Conservation (phyloP, 73 alveolate species). For the Paramecium primaurelia region DNA sequence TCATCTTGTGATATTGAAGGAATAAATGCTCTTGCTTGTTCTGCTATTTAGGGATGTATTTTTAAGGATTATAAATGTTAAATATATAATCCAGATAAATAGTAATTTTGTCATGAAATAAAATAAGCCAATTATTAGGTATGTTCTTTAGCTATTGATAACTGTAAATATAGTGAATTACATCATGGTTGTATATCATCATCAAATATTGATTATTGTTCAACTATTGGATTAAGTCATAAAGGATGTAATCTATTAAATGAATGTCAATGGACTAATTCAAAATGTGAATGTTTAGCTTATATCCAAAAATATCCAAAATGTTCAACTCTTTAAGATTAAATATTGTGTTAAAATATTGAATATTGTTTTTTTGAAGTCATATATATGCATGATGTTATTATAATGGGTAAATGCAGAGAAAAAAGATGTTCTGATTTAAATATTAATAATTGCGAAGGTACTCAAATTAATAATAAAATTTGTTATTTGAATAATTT, state of each 20-base stretch:
- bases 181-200: not conserved
- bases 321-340: not conserved
- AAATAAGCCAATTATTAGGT: not conserved
- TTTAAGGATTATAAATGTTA: not conserved
- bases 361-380: not conserved
- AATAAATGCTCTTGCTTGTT: not conserved
- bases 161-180: not conserved
- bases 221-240: not conserved
- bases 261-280: not conserved
- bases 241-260: not conserved
- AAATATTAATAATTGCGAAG: not conserved
- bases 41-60: not conserved
- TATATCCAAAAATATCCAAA: not conserved
- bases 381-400: not conserved
- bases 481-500: not conserved
- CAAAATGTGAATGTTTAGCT: not conserved
- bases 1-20: not conserved
- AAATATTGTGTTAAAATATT: not conserved
- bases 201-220: not conserved
- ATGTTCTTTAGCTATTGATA: not conserved
- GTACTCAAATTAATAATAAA: not conserved
- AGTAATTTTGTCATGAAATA: not conserved
- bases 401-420: not conserved
- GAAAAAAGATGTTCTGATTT: not conserved
- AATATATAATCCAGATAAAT: not conserved